Conservation (phyloP, 2,329 filamentous ascomycete species). For the Fusarium sp. region DNA sequence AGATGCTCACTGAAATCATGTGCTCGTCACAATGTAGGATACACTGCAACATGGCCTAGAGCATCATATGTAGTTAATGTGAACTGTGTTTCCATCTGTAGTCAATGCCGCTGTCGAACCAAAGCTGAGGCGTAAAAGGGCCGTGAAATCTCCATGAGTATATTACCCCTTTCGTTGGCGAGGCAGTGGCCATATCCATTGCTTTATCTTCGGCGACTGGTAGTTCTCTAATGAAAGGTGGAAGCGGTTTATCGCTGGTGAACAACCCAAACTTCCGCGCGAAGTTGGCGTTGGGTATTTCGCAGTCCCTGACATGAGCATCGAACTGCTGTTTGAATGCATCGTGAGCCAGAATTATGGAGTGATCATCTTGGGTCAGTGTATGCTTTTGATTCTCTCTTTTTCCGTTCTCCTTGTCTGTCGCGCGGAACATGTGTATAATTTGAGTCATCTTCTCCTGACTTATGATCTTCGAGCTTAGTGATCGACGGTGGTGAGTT, state of each 20-base stretch:
- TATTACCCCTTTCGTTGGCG: conserved; percentile 45
- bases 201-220: conserved; percentile 58
- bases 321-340: conserved; percentile 20
- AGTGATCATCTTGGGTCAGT: background rate
- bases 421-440: conserved; percentile 14
- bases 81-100: conserved; percentile 50
- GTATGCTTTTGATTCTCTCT: background rate
- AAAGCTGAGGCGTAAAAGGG: conserved; percentile 59
- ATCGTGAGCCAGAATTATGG: conserved; percentile 7
- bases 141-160: conserved; percentile 53
- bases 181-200: conserved; percentile 50
- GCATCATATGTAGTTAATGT: background rate
- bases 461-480: conserved; percentile 4
- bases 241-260: conserved; percentile 48
- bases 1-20: background rate
- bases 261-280: conserved; percentile 57
- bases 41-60: background rate
- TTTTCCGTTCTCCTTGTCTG: conserved; percentile 1
- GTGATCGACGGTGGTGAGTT: background rate
- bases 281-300: conserved; percentile 59
- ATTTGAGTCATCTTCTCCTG: conserved; percentile 14
- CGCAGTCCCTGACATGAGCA: conserved; percentile 47
- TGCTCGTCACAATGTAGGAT: background rate
- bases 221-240: conserved; percentile 52
- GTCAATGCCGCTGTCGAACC: conserved; percentile 59